These are phyloP conservation scores for Hypoxylon sp. DNA, from an alignment of 2,329 filamentous ascomycete species.

Conservation along the genomic window DNA sequence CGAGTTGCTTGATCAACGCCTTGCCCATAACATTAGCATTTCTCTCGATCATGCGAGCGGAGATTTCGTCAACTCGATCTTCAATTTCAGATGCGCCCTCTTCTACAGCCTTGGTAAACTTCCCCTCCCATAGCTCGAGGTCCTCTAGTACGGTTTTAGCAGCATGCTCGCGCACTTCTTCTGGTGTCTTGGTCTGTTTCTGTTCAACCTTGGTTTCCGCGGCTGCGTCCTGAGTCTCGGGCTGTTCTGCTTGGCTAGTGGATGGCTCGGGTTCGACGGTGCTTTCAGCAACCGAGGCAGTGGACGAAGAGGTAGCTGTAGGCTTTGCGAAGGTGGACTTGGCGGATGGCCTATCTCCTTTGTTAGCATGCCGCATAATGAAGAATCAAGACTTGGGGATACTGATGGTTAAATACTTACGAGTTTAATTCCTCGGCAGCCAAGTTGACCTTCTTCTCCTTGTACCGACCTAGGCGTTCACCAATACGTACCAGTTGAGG, in stretches of 20 bases:
- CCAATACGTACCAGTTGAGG: slow-evolving; percentile 94
- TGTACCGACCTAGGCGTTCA: slow-evolving; percentile 84
- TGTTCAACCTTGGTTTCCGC: slow-evolving; percentile 40
- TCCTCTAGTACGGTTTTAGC: slow-evolving; percentile 80
- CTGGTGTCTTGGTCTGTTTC: slow-evolving; percentile 58
- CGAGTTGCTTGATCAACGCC: slow-evolving; percentile 74
- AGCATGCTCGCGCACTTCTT: slow-evolving; percentile 67
- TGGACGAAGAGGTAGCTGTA: slow-evolving; percentile 46
- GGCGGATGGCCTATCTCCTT: slow-evolving; percentile 41
- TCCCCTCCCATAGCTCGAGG: slow-evolving; percentile 85
- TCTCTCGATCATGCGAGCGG: slow-evolving; percentile 66
- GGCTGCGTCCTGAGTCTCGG: slow-evolving; percentile 41
- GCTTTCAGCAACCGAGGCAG: slow-evolving; percentile 40
- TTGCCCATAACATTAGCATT: slow-evolving; percentile 75
- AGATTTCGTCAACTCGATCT: slow-evolving; percentile 70
- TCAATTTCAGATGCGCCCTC: slow-evolving; percentile 83
- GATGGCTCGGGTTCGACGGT: slow-evolving; percentile 42
- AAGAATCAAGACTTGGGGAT: not conserved
- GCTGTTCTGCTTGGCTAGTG: slow-evolving; percentile 32
- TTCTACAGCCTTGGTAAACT: slow-evolving; percentile 86
- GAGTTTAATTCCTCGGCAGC: slow-evolving; percentile 49
- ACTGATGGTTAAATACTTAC: slow-evolving; percentile 45
- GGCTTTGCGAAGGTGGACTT: slow-evolving; percentile 57
- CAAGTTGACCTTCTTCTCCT: slow-evolving; percentile 58
- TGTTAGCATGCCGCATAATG: slow-evolving; percentile 23